Conservation (phyloP, 2,329 filamentous ascomycete species). For the Fusarium zealandicum region DNA sequence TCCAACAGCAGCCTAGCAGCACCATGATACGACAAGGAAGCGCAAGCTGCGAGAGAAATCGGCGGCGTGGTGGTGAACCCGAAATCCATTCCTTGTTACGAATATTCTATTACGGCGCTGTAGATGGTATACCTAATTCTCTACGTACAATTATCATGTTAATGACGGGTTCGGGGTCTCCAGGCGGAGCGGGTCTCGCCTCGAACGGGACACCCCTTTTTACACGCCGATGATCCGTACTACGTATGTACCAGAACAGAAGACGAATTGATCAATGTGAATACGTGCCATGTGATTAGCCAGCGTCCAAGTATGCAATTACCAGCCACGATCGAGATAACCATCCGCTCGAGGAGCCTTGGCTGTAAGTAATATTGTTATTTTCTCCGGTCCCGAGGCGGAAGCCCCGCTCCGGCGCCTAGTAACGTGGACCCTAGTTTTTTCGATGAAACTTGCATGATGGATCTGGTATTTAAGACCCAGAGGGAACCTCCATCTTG, state of each 20-base stretch:
- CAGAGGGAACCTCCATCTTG: neutral
- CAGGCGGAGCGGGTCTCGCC: constrained; percentile 19
- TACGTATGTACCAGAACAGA: neutral
- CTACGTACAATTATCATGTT: too few relatives aligned
- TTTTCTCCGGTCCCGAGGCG: too few relatives aligned
- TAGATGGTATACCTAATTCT: too few relatives aligned
- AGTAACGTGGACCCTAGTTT: neutral
- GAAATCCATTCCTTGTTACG: neutral
- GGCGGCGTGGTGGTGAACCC: neutral
- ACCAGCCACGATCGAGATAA: neutral
- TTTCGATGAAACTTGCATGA: too few relatives aligned
- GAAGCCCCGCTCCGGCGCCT: too few relatives aligned
- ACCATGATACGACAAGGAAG: neutral
- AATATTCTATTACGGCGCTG: neutral
- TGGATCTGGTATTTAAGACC: constrained; percentile 27
- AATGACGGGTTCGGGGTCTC: too few relatives aligned
- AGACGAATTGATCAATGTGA: too few relatives aligned
- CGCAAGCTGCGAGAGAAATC: neutral
- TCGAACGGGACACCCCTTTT: neutral
- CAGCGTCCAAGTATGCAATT: neutral
- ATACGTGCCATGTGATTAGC: neutral
- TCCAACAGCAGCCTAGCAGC: neutral
- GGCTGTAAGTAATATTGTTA: constrained; percentile 1
- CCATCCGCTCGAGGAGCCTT: neutral
- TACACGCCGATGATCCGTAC: neutral